Evolutionary conservation across 495 filamentous ascomycete species (phyloP).

Genomic region (Chaetomium cochliodes): DNA sequence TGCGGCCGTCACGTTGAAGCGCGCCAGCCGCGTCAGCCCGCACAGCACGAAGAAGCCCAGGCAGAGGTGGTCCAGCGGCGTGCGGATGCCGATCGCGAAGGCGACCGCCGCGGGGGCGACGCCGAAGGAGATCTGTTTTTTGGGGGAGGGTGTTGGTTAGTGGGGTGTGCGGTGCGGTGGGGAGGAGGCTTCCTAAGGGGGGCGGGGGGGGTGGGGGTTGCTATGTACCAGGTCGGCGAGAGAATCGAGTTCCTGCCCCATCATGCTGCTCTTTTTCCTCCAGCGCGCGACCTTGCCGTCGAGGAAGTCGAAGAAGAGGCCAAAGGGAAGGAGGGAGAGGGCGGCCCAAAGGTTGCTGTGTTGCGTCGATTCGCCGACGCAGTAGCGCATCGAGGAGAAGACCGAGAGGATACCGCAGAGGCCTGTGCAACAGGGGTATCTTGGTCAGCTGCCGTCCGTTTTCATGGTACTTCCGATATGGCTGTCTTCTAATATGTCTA

Average conservation of each 20-base stretch:
- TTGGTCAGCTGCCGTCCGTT: background rate
- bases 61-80: conserved; percentile 77
- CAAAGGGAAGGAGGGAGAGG: conserved; percentile 85
- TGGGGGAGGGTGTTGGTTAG: conserved; percentile 5
- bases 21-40: conserved; percentile 87
- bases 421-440: conserved; percentile 42
- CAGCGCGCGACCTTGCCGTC: conserved; percentile 94
- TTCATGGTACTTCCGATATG: background rate
- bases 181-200: conserved; percentile 2
- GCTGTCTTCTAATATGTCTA: too few relatives aligned
- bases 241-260: conserved; percentile 98
- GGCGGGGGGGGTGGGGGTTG: background rate
- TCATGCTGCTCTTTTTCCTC: conserved; percentile 91
- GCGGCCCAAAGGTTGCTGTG: conserved; percentile 72
- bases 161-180: background rate
- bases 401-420: conserved; percentile 89
- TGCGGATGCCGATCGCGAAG: conserved; percentile 87
- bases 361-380: conserved; percentile 67
- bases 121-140: conserved; percentile 87
- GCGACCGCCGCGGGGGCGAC: conserved; percentile 82
- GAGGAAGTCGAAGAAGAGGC: conserved; percentile 97
- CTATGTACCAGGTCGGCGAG: conserved; percentile 82
- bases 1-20: conserved; percentile 94
- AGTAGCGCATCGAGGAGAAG: conserved; percentile 94
- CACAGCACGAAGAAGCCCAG: conserved; percentile 92